phyloP scores from a whole-genome alignment of 495 filamentous ascomycete species.

The Penicillium cataractarum region DNA sequence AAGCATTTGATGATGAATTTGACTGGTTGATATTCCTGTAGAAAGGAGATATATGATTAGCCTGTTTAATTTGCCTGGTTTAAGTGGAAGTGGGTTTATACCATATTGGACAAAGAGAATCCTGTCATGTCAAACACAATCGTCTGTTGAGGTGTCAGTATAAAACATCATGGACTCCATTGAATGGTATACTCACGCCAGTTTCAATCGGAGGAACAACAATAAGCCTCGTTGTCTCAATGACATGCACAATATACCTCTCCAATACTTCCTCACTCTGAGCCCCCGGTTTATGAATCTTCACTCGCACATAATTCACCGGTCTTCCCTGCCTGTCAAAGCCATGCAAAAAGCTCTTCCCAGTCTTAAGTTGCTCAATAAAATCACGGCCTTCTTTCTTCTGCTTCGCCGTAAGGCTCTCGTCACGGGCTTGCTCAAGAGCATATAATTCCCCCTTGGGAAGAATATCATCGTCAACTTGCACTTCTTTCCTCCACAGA shows the following conservation, averaged over 20 bases:
- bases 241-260: slow-evolving; percentile 81
- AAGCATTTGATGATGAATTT: slow-evolving; percentile 98
- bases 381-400: slow-evolving; percentile 75
- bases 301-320: slow-evolving; percentile 76
- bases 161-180: neutral
- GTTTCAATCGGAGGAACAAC: slow-evolving; percentile 76
- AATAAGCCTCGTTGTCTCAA: slow-evolving; percentile 80
- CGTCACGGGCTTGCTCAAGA: slow-evolving; percentile 53
- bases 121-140: slow-evolving; percentile 90
- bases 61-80: too few species aligned
- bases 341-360: slow-evolving; percentile 88
- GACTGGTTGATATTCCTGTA: slow-evolving; percentile 85
- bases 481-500: slow-evolving; percentile 79
- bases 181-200: slow-evolving; percentile 57
- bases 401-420: slow-evolving; percentile 47
- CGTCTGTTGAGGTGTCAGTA: slow-evolving; percentile 44
- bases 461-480: slow-evolving; percentile 81
- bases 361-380: slow-evolving; percentile 74
- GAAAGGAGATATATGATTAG: neutral
- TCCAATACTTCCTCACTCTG: slow-evolving; percentile 79
- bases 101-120: slow-evolving; percentile 79
- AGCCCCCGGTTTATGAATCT: slow-evolving; percentile 76
- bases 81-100: slow-evolving; percentile 43
- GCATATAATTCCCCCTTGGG: slow-evolving; percentile 68
- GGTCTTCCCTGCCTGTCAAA: slow-evolving; percentile 76